Conservation (phyloP, 1,139 yeast genomes). For the Blastobotrys serpentis region DNA sequence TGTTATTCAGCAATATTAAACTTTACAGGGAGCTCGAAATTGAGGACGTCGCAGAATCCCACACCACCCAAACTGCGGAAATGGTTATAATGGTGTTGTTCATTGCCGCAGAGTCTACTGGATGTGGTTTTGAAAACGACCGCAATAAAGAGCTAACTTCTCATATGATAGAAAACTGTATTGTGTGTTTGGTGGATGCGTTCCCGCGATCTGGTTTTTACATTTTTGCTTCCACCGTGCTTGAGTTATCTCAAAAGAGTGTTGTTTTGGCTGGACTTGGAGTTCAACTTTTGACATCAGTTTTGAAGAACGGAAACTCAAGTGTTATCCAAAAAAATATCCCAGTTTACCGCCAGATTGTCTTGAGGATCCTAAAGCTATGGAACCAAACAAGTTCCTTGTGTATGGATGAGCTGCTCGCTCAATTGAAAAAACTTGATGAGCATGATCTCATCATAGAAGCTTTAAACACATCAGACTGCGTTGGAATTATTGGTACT, state of each 20-base stretch:
- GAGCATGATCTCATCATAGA: background rate
- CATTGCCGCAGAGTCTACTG: background rate
- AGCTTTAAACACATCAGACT: background rate
- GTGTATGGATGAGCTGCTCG: background rate
- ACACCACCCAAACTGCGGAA: background rate
- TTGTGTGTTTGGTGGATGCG: background rate
- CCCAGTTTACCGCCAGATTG: background rate
- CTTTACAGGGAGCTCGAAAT: background rate
- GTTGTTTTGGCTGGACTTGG: slow-evolving; percentile 11
- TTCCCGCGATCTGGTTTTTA: slow-evolving; percentile 1
- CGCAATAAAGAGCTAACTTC: background rate
- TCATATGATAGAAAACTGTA: background rate
- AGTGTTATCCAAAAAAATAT: background rate
- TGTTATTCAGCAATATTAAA: background rate
- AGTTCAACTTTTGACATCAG: background rate
- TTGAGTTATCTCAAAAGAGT: slow-evolving; percentile 4
- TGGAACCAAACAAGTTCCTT: slow-evolving; percentile 13
- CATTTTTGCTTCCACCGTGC: background rate
- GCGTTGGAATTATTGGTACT: background rate
- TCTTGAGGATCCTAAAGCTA: background rate
- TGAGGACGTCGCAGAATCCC: background rate
- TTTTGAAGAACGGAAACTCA: slow-evolving; percentile 1
- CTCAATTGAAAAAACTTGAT: slow-evolving; percentile 5
- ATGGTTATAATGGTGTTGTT: slow-evolving; percentile 4
- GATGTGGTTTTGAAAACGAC: background rate